These are phyloP conservation scores for Rhodamnia rubescens DNA, from an alignment of 345 rosid genomes.

Conservation along the genomic window DNA sequence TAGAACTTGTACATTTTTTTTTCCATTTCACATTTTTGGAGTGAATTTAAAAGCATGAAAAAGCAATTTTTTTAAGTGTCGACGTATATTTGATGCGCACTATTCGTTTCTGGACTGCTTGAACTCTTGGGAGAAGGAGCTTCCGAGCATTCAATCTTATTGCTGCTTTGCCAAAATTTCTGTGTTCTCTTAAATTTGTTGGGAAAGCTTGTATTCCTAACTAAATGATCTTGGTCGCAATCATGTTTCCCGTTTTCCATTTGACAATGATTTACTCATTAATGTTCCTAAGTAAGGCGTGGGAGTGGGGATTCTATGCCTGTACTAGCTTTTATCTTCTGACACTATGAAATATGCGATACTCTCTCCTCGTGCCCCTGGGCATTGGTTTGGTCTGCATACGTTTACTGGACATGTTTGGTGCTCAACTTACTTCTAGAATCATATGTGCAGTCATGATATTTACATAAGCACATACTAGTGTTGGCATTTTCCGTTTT, in stretches of 20 bases:
- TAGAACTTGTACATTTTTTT: neutral
- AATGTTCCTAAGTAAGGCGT: neutral
- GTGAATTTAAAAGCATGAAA: neutral
- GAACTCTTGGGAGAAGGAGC: neutral
- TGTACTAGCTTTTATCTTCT: neutral
- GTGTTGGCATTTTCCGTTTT: neutral
- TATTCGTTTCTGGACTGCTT: neutral
- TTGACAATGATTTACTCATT: neutral
- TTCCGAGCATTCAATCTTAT: neutral
- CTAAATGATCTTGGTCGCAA: neutral
- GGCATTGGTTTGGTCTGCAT: neutral
- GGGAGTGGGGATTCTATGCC: neutral
- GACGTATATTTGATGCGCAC: neutral
- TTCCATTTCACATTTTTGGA: neutral
- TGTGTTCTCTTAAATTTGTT: neutral
- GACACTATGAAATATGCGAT: neutral
- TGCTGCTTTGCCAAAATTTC: neutral
- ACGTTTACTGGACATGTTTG: neutral
- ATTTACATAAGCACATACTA: neutral
- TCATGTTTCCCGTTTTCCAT: neutral
- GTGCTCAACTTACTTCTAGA: neutral
- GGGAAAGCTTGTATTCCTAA: neutral
- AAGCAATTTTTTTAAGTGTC: neutral
- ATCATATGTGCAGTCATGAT: neutral
- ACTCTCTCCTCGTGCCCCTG: neutral